Base-by-base conservation (phyloP, 768 basidiomycete genomes). In the Hericium alpestre region DNA sequence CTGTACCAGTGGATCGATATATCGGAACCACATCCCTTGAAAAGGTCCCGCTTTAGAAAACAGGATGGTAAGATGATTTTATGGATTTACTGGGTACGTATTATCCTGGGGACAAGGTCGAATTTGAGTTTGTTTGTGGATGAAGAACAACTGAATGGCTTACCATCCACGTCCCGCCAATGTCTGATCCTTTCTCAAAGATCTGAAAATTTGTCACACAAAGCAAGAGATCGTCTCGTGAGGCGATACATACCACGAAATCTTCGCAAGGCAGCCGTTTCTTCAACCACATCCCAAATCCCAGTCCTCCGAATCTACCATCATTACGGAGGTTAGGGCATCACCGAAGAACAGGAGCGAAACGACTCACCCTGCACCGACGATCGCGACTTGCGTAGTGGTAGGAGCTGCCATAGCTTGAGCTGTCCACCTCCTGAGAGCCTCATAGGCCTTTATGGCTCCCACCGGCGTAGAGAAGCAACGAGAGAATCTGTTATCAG, bases 161-260 rank as follows among this genome's bases (percentile, higher is more conserved):
- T 25, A 56, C 55, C 47, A 32, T 16, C 55, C 55, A 56, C 20
- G 55, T 56, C 20, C 55, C 55, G 16, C 46, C 55, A n/a, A 56
- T 25, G 15, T 56, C 55, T 37, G n/a, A 32, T n/a, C 13, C 55
- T 6, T 20, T 32, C 32, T 56, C 55, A 38, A 48, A 49, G 32
- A 56, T 56, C 55, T 56, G 32, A 13, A 37, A 43, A 8, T 4
- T 9, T 38, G 40, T 20, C 51, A 32, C 8, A 10, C 4, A 48
- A 22, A 25, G 23, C 1, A 12, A 51, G 25, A 32, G 6, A 10
- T 10, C 9, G 1, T 32, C 32, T 15, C 16, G n/a, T 12, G 49
- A 25, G 25, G 23, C n/a, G 43, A 15, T 18, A 46, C 16, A n/a
- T 32, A 51, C 49, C 20, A 51, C 7, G 2, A 51, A 51, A 23